Percentiles rank a stretch among this genome's conserved stretches.
phyloP scores from a whole-genome alignment of 169 alveolate species.

The Plasmodium coatneyi region DNA sequence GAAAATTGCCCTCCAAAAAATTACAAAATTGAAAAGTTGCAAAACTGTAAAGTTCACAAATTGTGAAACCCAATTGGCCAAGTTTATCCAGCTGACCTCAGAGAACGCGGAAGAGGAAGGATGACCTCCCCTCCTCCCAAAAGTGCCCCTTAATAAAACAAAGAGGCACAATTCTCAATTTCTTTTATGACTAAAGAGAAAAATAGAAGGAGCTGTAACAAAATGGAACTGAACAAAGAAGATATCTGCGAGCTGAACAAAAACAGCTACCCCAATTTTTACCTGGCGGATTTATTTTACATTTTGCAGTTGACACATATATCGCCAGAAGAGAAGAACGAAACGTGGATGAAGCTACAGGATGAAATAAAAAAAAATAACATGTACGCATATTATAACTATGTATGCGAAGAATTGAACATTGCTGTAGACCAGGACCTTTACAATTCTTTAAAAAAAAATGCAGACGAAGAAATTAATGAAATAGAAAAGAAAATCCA shows the following conservation, averaged over 20 bases:
- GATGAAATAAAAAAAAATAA: conserved; percentile 70
- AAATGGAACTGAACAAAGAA: conserved; percentile 52
- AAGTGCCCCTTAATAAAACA: neutral
- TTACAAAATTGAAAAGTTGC: neutral
- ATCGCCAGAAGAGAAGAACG: conserved; percentile 48
- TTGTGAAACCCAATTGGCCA: neutral
- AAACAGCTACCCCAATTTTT: conserved; percentile 58
- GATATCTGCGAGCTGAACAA: conserved; percentile 42
- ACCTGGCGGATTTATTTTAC: conserved; percentile 51
- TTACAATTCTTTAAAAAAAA: conserved; percentile 75
- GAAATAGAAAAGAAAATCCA: conserved; percentile 87
- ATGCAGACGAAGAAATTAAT: conserved; percentile 79
- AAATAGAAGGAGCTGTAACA: neutral
- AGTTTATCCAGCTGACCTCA: neutral
- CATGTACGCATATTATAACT: conserved; percentile 81
- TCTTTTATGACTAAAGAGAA: neutral
- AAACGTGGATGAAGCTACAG: conserved; percentile 11
- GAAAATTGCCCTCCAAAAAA: neutral
- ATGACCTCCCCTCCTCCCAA: neutral
- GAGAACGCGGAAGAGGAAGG: neutral
- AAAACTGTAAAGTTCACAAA: neutral
- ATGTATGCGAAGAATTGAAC: conserved; percentile 78
- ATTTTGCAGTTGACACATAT: conserved; percentile 46
- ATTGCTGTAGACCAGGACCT: conserved; percentile 72
- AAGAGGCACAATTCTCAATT: neutral